Percentiles rank a stretch among this genome's conserved stretches.
phyloP scores from a whole-genome alignment of 257 asterid species.

The Rauvolfia tetraphylla region DNA sequence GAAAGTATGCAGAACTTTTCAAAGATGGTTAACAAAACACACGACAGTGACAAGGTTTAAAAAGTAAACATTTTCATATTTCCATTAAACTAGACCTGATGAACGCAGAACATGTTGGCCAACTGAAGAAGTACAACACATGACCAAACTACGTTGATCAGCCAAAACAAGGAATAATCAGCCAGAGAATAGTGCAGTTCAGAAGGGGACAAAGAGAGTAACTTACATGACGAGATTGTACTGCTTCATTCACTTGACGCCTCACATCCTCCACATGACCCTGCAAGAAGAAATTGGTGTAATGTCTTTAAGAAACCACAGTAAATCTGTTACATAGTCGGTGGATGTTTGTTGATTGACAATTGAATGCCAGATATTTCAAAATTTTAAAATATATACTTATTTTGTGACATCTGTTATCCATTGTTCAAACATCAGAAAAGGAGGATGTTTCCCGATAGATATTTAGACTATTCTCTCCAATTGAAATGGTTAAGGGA shows the following conservation, averaged over 20 bases:
- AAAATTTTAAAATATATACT: background rate
- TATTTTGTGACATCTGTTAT: background rate
- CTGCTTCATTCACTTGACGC: conserved; percentile 94
- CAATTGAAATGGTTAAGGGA: background rate
- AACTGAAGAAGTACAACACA: background rate
- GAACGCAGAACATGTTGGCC: background rate
- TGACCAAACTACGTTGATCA: background rate
- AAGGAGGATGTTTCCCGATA: background rate
- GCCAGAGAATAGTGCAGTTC: background rate
- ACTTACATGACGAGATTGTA: conserved; percentile 87
- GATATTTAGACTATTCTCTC: background rate
- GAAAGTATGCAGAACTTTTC: background rate
- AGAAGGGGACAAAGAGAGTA: conserved; percentile 17
- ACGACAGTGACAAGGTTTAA: background rate
- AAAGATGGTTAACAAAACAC: background rate
- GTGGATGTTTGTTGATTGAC: background rate
- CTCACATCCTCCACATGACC: conserved; percentile 90
- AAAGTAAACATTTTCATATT: background rate
- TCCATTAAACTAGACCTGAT: conserved; percentile 1
- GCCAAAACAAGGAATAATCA: background rate
- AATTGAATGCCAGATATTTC: background rate
- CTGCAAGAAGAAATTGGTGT: conserved; percentile 40
- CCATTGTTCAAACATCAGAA: background rate
- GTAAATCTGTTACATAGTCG: background rate
- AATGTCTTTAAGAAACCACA: conserved; percentile 9